phyloP scores from a whole-genome alignment of 495 filamentous ascomycete genomes.

The Neurospora sp. region DNA sequence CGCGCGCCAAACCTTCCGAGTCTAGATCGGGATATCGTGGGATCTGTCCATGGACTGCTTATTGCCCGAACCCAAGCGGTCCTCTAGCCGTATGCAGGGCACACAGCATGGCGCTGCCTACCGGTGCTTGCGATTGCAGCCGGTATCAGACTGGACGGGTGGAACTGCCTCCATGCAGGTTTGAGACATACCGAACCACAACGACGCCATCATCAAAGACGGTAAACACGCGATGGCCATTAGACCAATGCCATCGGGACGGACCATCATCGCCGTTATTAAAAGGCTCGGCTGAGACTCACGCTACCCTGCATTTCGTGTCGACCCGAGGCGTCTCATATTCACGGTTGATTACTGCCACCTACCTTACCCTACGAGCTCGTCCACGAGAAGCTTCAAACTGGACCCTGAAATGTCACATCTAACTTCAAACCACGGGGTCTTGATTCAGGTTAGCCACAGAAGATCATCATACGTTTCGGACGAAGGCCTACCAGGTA shows the following conservation, averaged over 20 bases:
- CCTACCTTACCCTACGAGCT: not conserved
- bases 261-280: not conserved
- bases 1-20: not conserved
- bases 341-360: not conserved
- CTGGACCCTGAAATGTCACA: not conserved
- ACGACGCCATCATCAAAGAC: not conserved
- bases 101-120: not conserved
- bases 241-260: not conserved
- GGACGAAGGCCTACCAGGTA: not conserved
- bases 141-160: conserved; percentile 1
- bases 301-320: not conserved
- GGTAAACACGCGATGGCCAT: not conserved
- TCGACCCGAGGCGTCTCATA: not conserved
- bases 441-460: not conserved
- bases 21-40: not conserved
- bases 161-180: conserved; percentile 9
- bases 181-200: conserved; percentile 6
- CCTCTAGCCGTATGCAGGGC: not conserved
- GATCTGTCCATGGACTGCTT: not conserved
- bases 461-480: not conserved
- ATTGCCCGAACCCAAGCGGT: not conserved
- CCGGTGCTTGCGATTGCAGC: conserved; percentile 1
- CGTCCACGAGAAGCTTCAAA: not conserved
- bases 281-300: not conserved
- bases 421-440: not conserved